A percentile compares a stretch with the other conserved stretches of the same genome.
Evolutionary conservation across 106 monocot genomes (phyloP).

Genomic region (Cymbidium sinense): DNA sequence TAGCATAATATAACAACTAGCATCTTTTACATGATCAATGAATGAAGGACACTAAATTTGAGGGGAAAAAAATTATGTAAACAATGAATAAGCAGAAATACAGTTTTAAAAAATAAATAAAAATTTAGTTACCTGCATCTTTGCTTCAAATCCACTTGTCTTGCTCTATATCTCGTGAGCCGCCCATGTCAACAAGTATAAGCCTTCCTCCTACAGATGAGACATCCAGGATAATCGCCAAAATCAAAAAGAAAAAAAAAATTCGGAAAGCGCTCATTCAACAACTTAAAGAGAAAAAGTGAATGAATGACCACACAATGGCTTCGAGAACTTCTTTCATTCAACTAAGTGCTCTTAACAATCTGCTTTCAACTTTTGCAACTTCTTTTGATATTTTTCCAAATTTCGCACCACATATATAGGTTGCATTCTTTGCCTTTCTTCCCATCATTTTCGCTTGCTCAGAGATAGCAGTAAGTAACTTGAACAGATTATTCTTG

Average conservation of each 20-base stretch:
- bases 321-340: constrained; percentile 89
- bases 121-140: too few species aligned
- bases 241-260: background rate
- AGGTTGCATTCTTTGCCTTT: constrained; percentile 92
- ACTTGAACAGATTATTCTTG: background rate
- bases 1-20: too few species aligned
- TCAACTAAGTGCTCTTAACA: too few species aligned
- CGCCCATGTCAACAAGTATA: too few species aligned
- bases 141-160: constrained; percentile 91
- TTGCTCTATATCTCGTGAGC: constrained; percentile 96
- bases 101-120: background rate
- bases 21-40: too few species aligned
- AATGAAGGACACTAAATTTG: too few species aligned
- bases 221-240: constrained; percentile 81
- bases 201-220: too few species aligned
- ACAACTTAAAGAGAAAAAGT: background rate
- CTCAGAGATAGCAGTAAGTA: constrained; percentile 15
- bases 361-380: too few species aligned
- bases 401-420: constrained; percentile 79
- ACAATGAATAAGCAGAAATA: background rate
- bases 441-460: constrained; percentile 92
- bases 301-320: constrained; percentile 73
- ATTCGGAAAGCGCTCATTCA: background rate
- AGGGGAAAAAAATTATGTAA: too few species aligned
- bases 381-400: too few species aligned